Evolutionary conservation across 176 grass and related monocot genomes (phyloP), one percentile per base, ranked within the genome.

Genomic region (Ensete glaucum): DNA sequence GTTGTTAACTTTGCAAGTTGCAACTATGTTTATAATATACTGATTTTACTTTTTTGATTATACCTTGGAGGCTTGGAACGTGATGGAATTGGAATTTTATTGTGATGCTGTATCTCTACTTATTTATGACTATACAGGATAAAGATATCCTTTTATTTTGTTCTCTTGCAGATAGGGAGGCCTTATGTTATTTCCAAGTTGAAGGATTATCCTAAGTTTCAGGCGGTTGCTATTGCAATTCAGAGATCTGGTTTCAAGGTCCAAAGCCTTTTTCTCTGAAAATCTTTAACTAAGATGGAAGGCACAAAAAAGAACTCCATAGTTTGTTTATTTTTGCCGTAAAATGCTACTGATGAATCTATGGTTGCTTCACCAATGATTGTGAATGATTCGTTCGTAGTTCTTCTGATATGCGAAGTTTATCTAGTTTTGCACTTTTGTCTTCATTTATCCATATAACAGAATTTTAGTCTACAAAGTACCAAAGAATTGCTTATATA

Each of bases 191-290:
- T 99, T 60, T 95, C 96, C 70, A 99, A 91, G 79, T 86, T 92
- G 78, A 91, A 91, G 87, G 88, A 99, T 81, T 99, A 99, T 73
- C 96, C 91, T 27, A 99, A 95, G 52, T 99, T 99, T 89, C 96
- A 99, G 85, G 96, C 96, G 57, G 91, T 99, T 73, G 88, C 96
- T 78, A 95, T 99, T 95, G 96, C 96, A 16, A 99, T 99, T 62
- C 83, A 99, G 86, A 89, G 96, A 86, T 99, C 96, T 84, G 96
- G 96, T 53, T 95, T 99, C 78, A 99, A 99, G 96, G 96, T 99
- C 34, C 52, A 79, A 70, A 50, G 77, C 43, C 77, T 77, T 43
- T 43, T 43, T 43, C 34, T 43, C 34, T 58, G 54, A 64, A 0
- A 22, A 12, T 26, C 9, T 65, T 65, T 65, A 22, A 65, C 34